phyloP scores from a whole-genome alignment of 1,284 basidiomycete genomes.

The Cerioporus squamosus region DNA sequence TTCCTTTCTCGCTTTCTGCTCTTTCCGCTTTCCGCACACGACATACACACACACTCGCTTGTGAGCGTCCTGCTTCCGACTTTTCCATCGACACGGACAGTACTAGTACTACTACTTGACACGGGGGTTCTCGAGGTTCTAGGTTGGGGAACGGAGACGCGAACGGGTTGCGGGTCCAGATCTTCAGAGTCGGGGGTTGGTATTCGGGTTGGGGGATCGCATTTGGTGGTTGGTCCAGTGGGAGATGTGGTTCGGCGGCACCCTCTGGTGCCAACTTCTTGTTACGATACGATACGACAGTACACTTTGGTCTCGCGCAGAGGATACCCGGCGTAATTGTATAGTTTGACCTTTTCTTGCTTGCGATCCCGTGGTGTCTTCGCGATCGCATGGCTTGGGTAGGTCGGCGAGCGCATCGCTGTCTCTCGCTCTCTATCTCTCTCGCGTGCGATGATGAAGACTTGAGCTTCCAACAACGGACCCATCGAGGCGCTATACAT shows the following conservation, averaged over 20 bases:
- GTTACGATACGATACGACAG: constrained; percentile 3
- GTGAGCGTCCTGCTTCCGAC: neutral
- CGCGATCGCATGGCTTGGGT: too few relatives aligned
- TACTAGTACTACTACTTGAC: neutral
- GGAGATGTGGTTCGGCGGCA: neutral
- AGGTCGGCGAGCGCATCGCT: too few relatives aligned
- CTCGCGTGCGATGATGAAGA: too few relatives aligned
- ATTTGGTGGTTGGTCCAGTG: neutral
- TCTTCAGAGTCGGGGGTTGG: neutral
- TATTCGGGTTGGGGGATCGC: too few relatives aligned
- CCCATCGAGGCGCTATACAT: too few relatives aligned
- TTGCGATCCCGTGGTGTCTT: too few relatives aligned
- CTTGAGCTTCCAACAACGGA: too few relatives aligned
- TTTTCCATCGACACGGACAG: neutral
- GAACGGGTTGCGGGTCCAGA: too few relatives aligned
- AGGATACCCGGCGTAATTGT: constrained; percentile 25
- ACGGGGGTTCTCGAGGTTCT: too few relatives aligned
- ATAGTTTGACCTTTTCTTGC: constrained; percentile 1
- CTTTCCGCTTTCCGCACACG: neutral
- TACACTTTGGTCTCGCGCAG: constrained; percentile 11
- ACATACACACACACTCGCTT: neutral
- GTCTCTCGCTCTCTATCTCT: too few relatives aligned
- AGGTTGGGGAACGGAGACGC: neutral
- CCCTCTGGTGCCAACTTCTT: neutral
- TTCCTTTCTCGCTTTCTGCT: neutral